Conservation (phyloP, 495 filamentous ascomycete species). For the Aspergillus saccharolyticus region DNA sequence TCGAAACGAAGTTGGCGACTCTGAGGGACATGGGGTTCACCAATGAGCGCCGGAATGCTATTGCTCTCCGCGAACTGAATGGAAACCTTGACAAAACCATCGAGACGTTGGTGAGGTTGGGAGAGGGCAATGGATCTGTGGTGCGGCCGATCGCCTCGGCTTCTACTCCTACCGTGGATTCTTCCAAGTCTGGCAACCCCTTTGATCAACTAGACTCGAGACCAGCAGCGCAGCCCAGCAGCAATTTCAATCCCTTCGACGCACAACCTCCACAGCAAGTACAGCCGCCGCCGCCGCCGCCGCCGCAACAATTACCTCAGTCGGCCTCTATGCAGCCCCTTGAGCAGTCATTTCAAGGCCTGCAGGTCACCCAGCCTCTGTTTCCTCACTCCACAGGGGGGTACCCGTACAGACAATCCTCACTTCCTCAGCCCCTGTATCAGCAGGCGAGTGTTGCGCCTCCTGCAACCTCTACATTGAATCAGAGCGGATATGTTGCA, state of each 20-base stretch:
- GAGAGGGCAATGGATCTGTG: slow-evolving; percentile 54
- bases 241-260: slow-evolving; percentile 65
- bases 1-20: slow-evolving; percentile 66
- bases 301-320: slow-evolving; percentile 23
- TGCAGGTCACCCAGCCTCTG: slow-evolving; percentile 66
- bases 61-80: slow-evolving; percentile 69
- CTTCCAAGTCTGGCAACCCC: slow-evolving; percentile 40
- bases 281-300: slow-evolving; percentile 10
- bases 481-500: slow-evolving; percentile 43
- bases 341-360: slow-evolving; percentile 64
- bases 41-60: slow-evolving; percentile 74
- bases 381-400: slow-evolving; percentile 85
- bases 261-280: slow-evolving; percentile 29
- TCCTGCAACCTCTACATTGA: slow-evolving; percentile 50
- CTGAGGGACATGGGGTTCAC: slow-evolving; percentile 89
- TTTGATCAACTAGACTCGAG: slow-evolving; percentile 45
- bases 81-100: slow-evolving; percentile 82
- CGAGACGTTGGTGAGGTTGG: slow-evolving; percentile 74
- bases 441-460: slow-evolving; percentile 54
- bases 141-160: slow-evolving; percentile 37
- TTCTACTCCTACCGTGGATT: slow-evolving; percentile 19
- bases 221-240: slow-evolving; percentile 25
- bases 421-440: slow-evolving; percentile 39
- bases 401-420: slow-evolving; percentile 52
- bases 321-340: slow-evolving; percentile 55